Conservation (phyloP, 495 filamentous ascomycete genomes). For the Trichoderma reesei region DNA sequence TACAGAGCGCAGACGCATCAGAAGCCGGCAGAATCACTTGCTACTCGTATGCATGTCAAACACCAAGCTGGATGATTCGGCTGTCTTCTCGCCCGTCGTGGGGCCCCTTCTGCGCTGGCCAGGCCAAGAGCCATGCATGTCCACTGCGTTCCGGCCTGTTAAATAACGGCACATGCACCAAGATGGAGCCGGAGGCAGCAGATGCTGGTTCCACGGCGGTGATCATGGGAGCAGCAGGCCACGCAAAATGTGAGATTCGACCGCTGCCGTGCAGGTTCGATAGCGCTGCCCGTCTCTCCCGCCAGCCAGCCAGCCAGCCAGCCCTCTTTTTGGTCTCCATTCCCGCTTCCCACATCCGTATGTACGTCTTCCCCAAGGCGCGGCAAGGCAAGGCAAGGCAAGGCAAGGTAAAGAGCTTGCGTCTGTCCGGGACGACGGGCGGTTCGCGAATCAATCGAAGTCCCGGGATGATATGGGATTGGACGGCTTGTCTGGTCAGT, state of each 20-base stretch:
- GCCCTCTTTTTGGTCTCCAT: neutral
- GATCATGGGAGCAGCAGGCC: conserved; percentile 5
- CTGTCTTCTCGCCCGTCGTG: neutral
- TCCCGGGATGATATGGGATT: neutral
- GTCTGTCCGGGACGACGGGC: neutral
- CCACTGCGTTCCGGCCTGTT: neutral
- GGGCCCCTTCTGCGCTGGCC: neutral
- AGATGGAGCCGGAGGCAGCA: neutral
- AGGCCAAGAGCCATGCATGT: neutral
- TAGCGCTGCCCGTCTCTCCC: no score
- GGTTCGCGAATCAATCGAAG: conserved; percentile 4
- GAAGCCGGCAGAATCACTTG: no score
- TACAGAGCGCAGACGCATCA: no score
- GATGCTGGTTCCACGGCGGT: neutral
- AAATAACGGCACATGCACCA: neutral
- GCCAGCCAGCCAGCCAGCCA: no score
- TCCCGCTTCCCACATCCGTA: neutral
- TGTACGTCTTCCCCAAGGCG: no score
- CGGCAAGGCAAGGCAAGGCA: neutral
- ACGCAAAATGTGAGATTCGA: neutral
- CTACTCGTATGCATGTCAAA: neutral
- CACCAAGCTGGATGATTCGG: conserved; percentile 2
- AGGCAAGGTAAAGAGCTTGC: conserved; percentile 4
- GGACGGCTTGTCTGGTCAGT: neutral
- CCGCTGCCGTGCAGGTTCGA: no score